Base-by-base conservation (phyloP, 2,329 filamentous ascomycete species). In the Xylaria sp. region DNA sequence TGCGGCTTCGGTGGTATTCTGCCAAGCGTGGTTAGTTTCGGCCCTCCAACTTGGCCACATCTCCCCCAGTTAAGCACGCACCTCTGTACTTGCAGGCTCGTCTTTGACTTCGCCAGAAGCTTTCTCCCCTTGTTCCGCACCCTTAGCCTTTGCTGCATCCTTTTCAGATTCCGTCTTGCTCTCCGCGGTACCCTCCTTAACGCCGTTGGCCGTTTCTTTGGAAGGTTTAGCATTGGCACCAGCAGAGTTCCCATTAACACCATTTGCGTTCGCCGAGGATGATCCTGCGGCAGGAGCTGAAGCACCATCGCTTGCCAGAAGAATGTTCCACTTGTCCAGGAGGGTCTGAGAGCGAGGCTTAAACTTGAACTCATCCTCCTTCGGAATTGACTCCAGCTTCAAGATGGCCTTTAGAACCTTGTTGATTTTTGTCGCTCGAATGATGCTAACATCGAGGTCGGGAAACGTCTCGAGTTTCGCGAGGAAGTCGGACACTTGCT, bases 341-440 rank as follows among this genome's bases (percentile, higher is more conserved):
- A 99, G 86, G 6, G 87, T 85, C 73, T 92, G 87, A 44, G 94
- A 94, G 61, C 96, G 91, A 73, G 90, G 85, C 84, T 96, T 97
- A 88, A 99, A 98, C 65, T 92, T 84, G 81, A 91, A 97, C 74
- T 97, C 92, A 44, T 94, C 92, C 73, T 99, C 96, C 70, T 91
- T 91, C 5, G 94, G 94, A 74, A 99, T 97, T 3, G 87, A 87
- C 52, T 91, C 88, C 9, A 99, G 86, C 84, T 97, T 98, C 76
- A 98, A 85, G 74, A 99, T 96, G 4, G 92, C 94, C 84, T 97
- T 97, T 66, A 99, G 87, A 12, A 99, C 95, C 84, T 99, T 99
- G 89, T 98, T 95, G 82, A 99, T 98, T 87, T 98, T 99, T 71
- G 96, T 99, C 15, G 84, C 86, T 72, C 93, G 90, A 76, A 98